phyloP scores from a whole-genome alignment of 192 early-diverging fungal genomes.

The Coemansia sp. region DNA sequence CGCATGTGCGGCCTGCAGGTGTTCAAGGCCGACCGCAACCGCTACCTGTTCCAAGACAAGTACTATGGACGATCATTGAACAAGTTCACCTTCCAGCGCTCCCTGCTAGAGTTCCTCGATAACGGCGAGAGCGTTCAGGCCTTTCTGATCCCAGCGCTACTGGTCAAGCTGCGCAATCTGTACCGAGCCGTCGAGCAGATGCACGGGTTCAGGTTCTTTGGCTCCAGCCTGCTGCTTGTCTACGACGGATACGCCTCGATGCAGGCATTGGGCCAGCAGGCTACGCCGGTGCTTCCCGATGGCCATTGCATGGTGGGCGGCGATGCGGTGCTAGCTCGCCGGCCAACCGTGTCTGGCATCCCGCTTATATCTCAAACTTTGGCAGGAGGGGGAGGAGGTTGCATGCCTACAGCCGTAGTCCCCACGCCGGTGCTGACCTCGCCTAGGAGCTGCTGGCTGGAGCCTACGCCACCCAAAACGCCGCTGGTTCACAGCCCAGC shows the following conservation, averaged over 20 bases:
- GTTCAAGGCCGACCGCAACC: slow-evolving; percentile 73
- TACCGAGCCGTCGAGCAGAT: slow-evolving; percentile 77
- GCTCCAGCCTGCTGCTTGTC: slow-evolving; percentile 84
- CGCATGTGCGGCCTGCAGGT: slow-evolving; percentile 99
- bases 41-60: slow-evolving; percentile 91
- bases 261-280: slow-evolving; percentile 10
- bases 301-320: background rate
- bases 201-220: slow-evolving; percentile 89
- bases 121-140: slow-evolving; percentile 77
- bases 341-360: slow-evolving; percentile 17
- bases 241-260: slow-evolving; percentile 78
- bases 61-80: slow-evolving; percentile 92
- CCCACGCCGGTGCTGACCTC: background rate
- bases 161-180: slow-evolving; percentile 75
- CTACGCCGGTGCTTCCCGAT: slow-evolving; percentile 10
- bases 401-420: background rate
- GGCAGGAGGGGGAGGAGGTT: slow-evolving; percentile 2
- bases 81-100: slow-evolving; percentile 73
- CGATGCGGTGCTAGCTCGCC: slow-evolving; percentile 7
- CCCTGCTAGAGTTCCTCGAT: slow-evolving; percentile 82
- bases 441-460: background rate
- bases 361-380: background rate
- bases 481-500: slow-evolving; percentile 1
- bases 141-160: slow-evolving; percentile 80
- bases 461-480: slow-evolving; percentile 21